Conservation (phyloP, 1,139 yeast species). For the Kluyveromyces sp. region DNA sequence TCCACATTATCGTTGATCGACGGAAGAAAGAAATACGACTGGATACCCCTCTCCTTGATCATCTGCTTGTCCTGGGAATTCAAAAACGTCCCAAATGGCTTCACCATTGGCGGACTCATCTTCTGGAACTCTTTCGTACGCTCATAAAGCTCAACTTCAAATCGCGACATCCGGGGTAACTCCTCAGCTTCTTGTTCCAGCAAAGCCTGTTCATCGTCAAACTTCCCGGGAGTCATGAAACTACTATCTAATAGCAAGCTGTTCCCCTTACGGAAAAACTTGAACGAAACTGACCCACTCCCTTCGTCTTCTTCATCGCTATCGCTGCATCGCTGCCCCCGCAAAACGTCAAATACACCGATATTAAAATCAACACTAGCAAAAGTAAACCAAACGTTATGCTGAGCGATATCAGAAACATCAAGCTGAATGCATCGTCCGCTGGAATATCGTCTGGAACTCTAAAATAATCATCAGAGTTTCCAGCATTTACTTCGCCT, state of each 20-base stretch:
- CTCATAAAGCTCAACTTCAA: constrained; percentile 32
- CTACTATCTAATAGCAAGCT: constrained; percentile 29
- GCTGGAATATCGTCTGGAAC: constrained; percentile 7
- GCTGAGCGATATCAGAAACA: constrained; percentile 35
- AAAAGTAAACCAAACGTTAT: constrained; percentile 35
- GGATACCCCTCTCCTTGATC: constrained; percentile 44
- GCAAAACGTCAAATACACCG: constrained; percentile 35
- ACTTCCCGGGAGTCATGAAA: constrained; percentile 33
- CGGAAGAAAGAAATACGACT: constrained; percentile 37
- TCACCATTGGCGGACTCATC: constrained; percentile 34
- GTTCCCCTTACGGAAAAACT: constrained; percentile 20
- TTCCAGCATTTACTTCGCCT: not conserved
- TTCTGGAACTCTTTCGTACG: constrained; percentile 34
- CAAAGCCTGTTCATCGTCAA: constrained; percentile 31
- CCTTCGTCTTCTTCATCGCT: constrained; percentile 25
- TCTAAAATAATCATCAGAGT: constrained; percentile 3
- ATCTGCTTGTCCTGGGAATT: constrained; percentile 32
- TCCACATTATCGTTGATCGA: constrained; percentile 33
- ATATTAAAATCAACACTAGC: constrained; percentile 30
- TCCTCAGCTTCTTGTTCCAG: constrained; percentile 30
- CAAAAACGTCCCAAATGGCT: constrained; percentile 35
- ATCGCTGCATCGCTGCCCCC: constrained; percentile 25
- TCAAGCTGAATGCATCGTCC: constrained; percentile 31
- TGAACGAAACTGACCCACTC: constrained; percentile 13
- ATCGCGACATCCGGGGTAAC: constrained; percentile 29